Evolutionary conservation across 148 eudicot genomes (phyloP).

Genomic region (Rhododendron vialii): DNA sequence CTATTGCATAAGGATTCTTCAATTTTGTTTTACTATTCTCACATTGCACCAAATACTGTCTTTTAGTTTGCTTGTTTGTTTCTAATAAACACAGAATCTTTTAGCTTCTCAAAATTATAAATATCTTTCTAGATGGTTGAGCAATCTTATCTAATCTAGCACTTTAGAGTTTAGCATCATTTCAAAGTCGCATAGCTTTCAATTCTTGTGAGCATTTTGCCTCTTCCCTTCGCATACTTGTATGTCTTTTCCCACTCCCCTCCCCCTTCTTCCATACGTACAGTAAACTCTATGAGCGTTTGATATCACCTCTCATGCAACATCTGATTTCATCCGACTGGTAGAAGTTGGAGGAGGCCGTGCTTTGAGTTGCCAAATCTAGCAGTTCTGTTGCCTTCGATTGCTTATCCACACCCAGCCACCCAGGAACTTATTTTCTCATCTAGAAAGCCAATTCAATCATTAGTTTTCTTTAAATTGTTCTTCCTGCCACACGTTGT

Average conservation of each 20-base stretch:
- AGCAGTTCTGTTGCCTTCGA: slow-evolving; percentile 11
- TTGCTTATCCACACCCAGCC: slow-evolving; percentile 3
- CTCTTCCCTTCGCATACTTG: neutral
- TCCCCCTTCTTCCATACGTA: neutral
- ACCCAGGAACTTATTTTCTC: slow-evolving; percentile 5
- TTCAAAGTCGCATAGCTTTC: neutral
- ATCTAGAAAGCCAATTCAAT: slow-evolving; percentile 8
- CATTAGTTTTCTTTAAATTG: slow-evolving; percentile 6
- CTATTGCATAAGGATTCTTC: neutral
- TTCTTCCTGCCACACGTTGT: slow-evolving; percentile 11
- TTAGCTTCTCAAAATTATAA: neutral
- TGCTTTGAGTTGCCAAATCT: slow-evolving; percentile 19
- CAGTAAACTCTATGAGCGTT: neutral
- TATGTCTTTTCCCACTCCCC: neutral
- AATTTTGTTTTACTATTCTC: neutral
- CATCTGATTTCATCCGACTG: slow-evolving; percentile 2
- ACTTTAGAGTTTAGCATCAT: neutral
- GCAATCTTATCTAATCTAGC: neutral
- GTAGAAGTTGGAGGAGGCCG: neutral
- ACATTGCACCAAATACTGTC: neutral
- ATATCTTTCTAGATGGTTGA: neutral
- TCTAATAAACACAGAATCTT: neutral
- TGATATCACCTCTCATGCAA: slow-evolving; percentile 17
- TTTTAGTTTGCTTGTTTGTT: neutral
- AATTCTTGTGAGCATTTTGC: neutral